Conservation (phyloP, 1,284 basidiomycete genomes). For the Exsudoporus floridanus region DNA sequence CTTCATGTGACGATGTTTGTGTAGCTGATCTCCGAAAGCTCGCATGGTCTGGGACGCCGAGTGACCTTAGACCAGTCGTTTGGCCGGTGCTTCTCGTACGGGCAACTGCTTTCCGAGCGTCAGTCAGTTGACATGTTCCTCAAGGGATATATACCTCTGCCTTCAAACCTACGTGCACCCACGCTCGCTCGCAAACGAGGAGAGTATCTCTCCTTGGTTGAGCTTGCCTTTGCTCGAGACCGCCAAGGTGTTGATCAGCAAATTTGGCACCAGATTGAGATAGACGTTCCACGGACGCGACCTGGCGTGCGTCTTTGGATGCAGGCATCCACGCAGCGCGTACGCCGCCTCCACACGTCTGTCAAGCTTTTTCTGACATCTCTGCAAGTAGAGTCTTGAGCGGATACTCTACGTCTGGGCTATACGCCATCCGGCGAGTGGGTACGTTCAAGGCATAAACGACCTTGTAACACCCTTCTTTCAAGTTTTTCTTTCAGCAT, state of each 20-base stretch:
- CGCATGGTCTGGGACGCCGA: slow-evolving; percentile 95
- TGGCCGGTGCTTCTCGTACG: slow-evolving; percentile 93
- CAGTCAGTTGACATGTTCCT: slow-evolving; percentile 3
- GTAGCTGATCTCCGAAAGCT: slow-evolving; percentile 82
- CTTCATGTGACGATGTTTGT: slow-evolving; percentile 2
- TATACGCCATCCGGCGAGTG: slow-evolving; percentile 93
- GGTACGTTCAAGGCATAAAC: slow-evolving; percentile 98
- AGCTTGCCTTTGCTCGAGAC: slow-evolving; percentile 88
- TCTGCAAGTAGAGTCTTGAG: slow-evolving; percentile 70
- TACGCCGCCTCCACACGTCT: slow-evolving; percentile 39
- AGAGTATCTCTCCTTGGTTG: slow-evolving; percentile 89
- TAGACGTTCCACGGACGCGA: slow-evolving; percentile 91
- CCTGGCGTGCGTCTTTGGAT: slow-evolving; percentile 92
- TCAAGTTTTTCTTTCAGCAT: slow-evolving; percentile 88
- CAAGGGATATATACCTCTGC: slow-evolving; percentile 90
- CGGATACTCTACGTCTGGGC: slow-evolving; percentile 97
- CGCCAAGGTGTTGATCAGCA: slow-evolving; percentile 83
- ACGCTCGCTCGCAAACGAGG: slow-evolving; percentile 87
- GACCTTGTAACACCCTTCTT: slow-evolving; percentile 95
- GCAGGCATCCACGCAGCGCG: slow-evolving; percentile 82
- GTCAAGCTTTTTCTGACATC: slow-evolving; percentile 18
- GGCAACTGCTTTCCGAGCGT: slow-evolving; percentile 15
- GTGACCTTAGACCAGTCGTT: slow-evolving; percentile 84
- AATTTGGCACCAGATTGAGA: slow-evolving; percentile 98
- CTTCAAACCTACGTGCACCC: slow-evolving; percentile 71